phyloP scores from a whole-genome alignment of 2,329 filamentous ascomycete genomes.

The Grosmannia clavigera region DNA sequence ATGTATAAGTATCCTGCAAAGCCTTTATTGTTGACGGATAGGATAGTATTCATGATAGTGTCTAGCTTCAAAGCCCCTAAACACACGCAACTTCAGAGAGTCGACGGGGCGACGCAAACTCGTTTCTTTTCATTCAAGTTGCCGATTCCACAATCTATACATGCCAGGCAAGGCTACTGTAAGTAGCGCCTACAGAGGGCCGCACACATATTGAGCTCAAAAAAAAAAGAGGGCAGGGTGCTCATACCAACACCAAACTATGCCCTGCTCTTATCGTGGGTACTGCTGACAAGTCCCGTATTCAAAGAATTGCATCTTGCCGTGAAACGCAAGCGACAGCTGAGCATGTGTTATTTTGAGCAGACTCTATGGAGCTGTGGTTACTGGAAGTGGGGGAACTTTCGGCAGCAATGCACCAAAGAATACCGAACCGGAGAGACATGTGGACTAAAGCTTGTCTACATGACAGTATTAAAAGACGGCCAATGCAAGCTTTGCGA shows the following conservation, averaged over 20 bases:
- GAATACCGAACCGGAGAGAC: constrained; percentile 95
- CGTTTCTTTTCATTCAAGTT: not conserved
- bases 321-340: not conserved
- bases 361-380: constrained; percentile 75
- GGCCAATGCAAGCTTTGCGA: constrained; percentile 75
- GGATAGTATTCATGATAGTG: not conserved
- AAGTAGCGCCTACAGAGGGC: not conserved
- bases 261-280: not conserved
- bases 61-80: not conserved
- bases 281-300: not conserved
- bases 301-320: not conserved
- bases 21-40: not conserved
- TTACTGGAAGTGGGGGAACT: constrained; percentile 91
- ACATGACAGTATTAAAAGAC: constrained; percentile 50
- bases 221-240: not conserved
- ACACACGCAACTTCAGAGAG: not conserved
- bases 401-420: constrained; percentile 83
- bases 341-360: constrained; percentile 88
- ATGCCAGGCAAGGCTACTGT: not conserved
- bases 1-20: constrained; percentile 6
- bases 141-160: not conserved
- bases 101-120: not conserved
- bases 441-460: constrained; percentile 85
- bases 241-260: not conserved
- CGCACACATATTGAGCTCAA: not conserved